phyloP scores from a whole-genome alignment of 2,329 filamentous ascomycete species.

The Alternaria viburni region DNA sequence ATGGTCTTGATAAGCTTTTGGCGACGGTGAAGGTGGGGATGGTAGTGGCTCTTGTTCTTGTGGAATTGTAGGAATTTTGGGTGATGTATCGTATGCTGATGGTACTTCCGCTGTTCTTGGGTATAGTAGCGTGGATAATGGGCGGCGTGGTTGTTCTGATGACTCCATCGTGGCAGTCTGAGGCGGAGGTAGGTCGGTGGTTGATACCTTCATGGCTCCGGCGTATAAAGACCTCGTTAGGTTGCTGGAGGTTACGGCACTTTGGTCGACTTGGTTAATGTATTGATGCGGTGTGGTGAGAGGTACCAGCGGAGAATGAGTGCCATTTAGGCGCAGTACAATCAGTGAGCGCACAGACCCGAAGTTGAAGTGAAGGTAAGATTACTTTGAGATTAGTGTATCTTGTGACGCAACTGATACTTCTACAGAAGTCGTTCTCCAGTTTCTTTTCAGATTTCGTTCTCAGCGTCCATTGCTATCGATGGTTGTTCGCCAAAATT shows the following conservation, averaged over 20 bases:
- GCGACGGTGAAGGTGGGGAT: background rate
- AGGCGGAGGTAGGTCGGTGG: background rate
- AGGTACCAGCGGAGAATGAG: background rate
- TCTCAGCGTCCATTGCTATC: background rate
- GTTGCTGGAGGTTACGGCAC: background rate
- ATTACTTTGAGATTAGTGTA: background rate
- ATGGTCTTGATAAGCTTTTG: background rate
- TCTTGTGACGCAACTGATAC: background rate
- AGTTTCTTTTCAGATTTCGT: background rate
- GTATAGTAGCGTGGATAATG: background rate
- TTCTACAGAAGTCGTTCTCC: background rate
- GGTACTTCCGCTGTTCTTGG: background rate
- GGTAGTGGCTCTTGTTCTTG: background rate
- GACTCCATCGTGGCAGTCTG: background rate
- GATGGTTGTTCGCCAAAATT: background rate
- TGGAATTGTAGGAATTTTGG: background rate
- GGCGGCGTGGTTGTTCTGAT: background rate
- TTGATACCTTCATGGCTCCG: background rate
- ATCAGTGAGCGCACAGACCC: background rate
- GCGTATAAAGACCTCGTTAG: background rate
- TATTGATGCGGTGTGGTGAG: background rate
- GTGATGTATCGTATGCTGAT: background rate
- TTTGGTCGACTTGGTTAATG: background rate
- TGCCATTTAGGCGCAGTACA: background rate
- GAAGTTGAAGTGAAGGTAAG: background rate